Percentiles rank a stretch among this genome's conserved stretches.
phyloP scores from a whole-genome alignment of 2,329 filamentous ascomycete species.

The Fusarium phyllophilum region DNA sequence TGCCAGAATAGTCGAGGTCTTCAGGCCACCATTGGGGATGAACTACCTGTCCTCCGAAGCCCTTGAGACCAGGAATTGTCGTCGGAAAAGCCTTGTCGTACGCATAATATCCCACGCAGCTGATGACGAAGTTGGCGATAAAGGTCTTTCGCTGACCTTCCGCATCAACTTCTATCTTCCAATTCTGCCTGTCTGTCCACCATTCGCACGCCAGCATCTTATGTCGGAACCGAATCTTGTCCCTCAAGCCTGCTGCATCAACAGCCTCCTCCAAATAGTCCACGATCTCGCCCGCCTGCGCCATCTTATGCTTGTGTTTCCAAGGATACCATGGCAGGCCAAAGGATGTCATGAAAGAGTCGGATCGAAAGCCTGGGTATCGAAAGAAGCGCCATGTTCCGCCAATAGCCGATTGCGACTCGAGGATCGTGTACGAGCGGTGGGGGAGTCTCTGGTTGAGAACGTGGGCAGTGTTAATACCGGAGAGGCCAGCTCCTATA shows the following conservation, averaged over 20 bases:
- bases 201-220: slow-evolving; percentile 61
- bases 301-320: slow-evolving; percentile 64
- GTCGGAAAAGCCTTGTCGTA: slow-evolving; percentile 71
- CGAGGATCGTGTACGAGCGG: slow-evolving; percentile 71
- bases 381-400: slow-evolving; percentile 84
- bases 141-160: slow-evolving; percentile 40
- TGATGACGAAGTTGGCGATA: slow-evolving; percentile 66
- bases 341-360: slow-evolving; percentile 70
- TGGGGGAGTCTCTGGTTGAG: slow-evolving; percentile 67
- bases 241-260: slow-evolving; percentile 60
- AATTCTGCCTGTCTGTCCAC: slow-evolving; percentile 65
- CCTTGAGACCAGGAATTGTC: slow-evolving; percentile 72
- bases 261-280: slow-evolving; percentile 65
- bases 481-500: slow-evolving; percentile 77
- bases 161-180: slow-evolving; percentile 60
- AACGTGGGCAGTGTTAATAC: slow-evolving; percentile 78
- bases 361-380: slow-evolving; percentile 78
- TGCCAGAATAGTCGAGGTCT: slow-evolving; percentile 71
- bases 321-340: slow-evolving; percentile 79
- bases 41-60: slow-evolving; percentile 71
- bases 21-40: slow-evolving; percentile 84
- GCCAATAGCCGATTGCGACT: slow-evolving; percentile 72
- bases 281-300: slow-evolving; percentile 61
- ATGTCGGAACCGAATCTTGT: slow-evolving; percentile 63
- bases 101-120: slow-evolving; percentile 76